A percentile compares a stretch with the other conserved stretches of the same genome.
These are phyloP conservation scores for Cocos nucifera DNA, from an alignment of 176 grass and related monocot species.

Conservation along the genomic window DNA sequence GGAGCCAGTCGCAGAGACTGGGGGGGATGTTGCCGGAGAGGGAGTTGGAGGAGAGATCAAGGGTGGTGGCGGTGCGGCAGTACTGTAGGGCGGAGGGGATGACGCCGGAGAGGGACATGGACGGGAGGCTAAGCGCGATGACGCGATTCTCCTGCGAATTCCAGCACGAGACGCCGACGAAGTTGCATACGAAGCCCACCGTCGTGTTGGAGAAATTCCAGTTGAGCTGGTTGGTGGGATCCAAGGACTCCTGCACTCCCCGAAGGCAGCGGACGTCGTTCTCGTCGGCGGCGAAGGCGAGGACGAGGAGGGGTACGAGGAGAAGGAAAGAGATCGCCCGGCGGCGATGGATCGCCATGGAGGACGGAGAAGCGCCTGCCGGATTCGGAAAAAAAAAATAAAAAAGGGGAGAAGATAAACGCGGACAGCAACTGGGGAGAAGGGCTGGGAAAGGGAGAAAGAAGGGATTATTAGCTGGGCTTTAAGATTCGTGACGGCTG, in stretches of 20 bases:
- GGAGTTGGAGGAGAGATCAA: constrained; percentile 6
- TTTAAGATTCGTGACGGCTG: no score
- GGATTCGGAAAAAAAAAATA: no score
- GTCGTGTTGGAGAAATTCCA: constrained; percentile 12
- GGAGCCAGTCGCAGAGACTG: constrained; percentile 12
- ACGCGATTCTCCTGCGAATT: constrained; percentile 11
- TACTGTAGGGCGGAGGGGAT: constrained; percentile 2
- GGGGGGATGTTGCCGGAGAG: neutral
- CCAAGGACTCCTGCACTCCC: constrained; percentile 1
- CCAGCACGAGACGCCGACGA: constrained; percentile 15
- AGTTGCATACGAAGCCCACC: constrained; percentile 4
- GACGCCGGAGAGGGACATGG: neutral
- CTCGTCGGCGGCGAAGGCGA: neutral
- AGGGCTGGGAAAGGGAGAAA: no score
- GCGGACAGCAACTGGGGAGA: no score
- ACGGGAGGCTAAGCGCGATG: neutral
- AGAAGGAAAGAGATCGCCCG: neutral
- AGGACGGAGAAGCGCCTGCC: no score
- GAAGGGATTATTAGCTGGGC: no score
- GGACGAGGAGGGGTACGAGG: neutral
- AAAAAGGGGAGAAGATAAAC: no score
- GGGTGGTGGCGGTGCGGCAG: neutral
- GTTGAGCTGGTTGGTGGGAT: neutral
- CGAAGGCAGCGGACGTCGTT: constrained; percentile 8
- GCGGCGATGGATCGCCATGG: no score